Evolutionary conservation across 805 yeast species (phyloP), one percentile per base, ranked within the genome.

Genomic region (Wickerhamiella dianesei): DNA sequence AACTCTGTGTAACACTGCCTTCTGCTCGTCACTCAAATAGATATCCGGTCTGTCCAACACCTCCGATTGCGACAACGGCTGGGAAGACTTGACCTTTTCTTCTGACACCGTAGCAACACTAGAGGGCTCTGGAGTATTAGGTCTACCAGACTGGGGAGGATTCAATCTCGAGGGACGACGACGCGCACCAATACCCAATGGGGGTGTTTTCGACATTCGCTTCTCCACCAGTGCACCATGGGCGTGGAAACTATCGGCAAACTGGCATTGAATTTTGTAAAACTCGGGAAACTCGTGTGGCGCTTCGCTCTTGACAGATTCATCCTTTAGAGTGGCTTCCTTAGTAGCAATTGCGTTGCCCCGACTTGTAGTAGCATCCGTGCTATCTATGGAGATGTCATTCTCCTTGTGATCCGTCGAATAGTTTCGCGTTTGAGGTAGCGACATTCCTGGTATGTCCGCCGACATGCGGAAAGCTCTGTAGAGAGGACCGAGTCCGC

Each of bases 1-100:
- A 0, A 80, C 94, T 46, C 83, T 63, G 8, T 77, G 74, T 9
- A 84, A 70, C 19, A 92, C 78, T 20, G 57, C 56, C 46, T 64
- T 60, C 61, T 78, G 84, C 59, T 78, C 82, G 5, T 56, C 60
- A 18, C 68, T 63, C 3, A 68, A 58, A 43, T 56, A 39, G 25
- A 14, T 13, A n/a, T 21, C 18, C 4, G 41, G 41, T 12, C 18
- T 39, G 16, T n/a, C 20, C 25, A 39, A 25, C 32, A 25, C 32
- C 12, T 25, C 32, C 12, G 32, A 25, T 25, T 25, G 32, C 32
- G 32, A 25, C 9, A 25, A 12, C 32, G 32, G 32, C 32, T 25
- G 32, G n/a, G n/a, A n/a, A n/a, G n/a, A n/a, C n/a, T n/a, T n/a
- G n/a, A n/a, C n/a, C n/a, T n/a, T n/a, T n/a, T n/a, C n/a, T n/a